Evolutionary conservation across 495 filamentous ascomycete genomes (phyloP).

Genomic region (Penicillium flavigenum): DNA sequence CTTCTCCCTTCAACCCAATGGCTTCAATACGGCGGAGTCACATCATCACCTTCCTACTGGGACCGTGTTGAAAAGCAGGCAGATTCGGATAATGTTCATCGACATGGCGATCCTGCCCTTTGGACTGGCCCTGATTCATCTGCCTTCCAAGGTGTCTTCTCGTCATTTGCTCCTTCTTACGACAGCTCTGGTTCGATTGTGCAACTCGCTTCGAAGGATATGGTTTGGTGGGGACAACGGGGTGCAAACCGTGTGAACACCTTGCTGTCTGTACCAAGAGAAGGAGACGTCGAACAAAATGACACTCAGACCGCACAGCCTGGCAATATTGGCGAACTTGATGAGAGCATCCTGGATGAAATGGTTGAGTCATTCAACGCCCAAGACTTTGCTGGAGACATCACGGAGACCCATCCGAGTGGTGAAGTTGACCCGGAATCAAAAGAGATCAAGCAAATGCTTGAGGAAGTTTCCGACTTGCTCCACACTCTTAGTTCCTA

Average conservation of each 20-base stretch:
- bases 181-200: constrained; percentile 77
- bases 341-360: constrained; percentile 50
- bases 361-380: constrained; percentile 50
- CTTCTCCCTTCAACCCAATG: constrained; percentile 43
- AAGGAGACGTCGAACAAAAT: constrained; percentile 39
- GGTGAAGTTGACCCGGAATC: constrained; percentile 45
- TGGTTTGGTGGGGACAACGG: constrained; percentile 83
- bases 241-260: constrained; percentile 61
- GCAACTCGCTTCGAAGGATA: constrained; percentile 65
- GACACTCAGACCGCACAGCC: constrained; percentile 40
- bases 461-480: constrained; percentile 77
- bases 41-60: constrained; percentile 45
- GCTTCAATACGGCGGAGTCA: constrained; percentile 47
- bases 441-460: constrained; percentile 68
- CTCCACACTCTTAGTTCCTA: constrained; percentile 83
- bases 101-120: constrained; percentile 34
- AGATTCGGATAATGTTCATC: constrained; percentile 13
- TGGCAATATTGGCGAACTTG: constrained; percentile 44
- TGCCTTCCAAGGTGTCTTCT: constrained; percentile 78
- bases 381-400: constrained; percentile 34
- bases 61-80: constrained; percentile 41
- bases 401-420: constrained; percentile 43
- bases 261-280: constrained; percentile 44
- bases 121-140: constrained; percentile 47
- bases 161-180: constrained; percentile 79